phyloP scores from a whole-genome alignment of 179 eudicot species.

The Beta corolliflora region DNA sequence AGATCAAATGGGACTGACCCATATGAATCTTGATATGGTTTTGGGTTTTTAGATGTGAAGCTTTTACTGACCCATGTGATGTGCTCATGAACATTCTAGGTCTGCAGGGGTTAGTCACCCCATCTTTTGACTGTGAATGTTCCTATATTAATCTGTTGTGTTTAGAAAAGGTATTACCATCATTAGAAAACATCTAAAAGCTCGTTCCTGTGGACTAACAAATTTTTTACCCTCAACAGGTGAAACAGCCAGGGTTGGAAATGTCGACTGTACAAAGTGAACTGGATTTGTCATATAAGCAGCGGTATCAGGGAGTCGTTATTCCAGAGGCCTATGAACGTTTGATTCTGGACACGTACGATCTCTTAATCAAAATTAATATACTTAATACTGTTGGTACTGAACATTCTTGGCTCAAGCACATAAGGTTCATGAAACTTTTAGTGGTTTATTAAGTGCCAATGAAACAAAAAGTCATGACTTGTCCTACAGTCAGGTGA shows the following conservation, averaged over 20 bases:
- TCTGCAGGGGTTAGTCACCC: neutral
- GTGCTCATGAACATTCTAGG: neutral
- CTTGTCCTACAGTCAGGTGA: neutral
- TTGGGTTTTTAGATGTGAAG: neutral
- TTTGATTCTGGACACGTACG: slow-evolving; percentile 41
- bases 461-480: neutral
- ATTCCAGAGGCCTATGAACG: slow-evolving; percentile 43
- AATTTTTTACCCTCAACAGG: slow-evolving; percentile 44
- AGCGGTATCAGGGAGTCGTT: slow-evolving; percentile 36
- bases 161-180: neutral
- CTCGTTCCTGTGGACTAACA: neutral
- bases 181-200: neutral
- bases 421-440: neutral
- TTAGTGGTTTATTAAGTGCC: neutral
- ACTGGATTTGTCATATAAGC: slow-evolving; percentile 36
- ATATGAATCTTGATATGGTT: neutral
- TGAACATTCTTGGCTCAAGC: neutral
- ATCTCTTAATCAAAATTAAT: neutral
- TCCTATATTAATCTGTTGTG: neutral
- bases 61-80: too few species aligned
- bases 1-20: neutral
- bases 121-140: neutral
- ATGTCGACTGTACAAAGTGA: slow-evolving; percentile 43
- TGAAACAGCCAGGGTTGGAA: slow-evolving; percentile 78
- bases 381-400: too few species aligned